Evolutionary conservation across 2,329 filamentous ascomycete genomes (phyloP).

Genomic region (Teratosphaeria viscida): DNA sequence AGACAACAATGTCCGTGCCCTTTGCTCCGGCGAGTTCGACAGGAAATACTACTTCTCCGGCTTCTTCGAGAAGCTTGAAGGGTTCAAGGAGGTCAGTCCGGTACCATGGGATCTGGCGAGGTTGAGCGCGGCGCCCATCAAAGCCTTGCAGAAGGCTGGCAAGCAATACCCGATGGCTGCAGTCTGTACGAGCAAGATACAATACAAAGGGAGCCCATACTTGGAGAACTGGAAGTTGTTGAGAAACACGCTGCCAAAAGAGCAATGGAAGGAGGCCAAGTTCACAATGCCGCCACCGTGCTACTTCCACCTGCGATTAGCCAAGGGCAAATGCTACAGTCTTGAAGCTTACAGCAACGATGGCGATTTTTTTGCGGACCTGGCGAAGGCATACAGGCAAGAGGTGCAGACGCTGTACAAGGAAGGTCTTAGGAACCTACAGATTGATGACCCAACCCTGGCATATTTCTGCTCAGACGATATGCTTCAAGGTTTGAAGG

Average conservation of each 20-base stretch:
- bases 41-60: slow-evolving; percentile 30
- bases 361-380: slow-evolving; percentile 27
- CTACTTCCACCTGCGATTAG: slow-evolving; percentile 29
- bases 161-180: slow-evolving; percentile 30
- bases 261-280: slow-evolving; percentile 27
- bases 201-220: slow-evolving; percentile 25
- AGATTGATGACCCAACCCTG: slow-evolving; percentile 30
- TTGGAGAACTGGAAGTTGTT: slow-evolving; percentile 28
- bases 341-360: slow-evolving; percentile 24
- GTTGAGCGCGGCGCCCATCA: slow-evolving; percentile 26
- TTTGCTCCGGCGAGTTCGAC: slow-evolving; percentile 61
- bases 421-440: slow-evolving; percentile 26
- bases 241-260: slow-evolving; percentile 20
- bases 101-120: slow-evolving; percentile 28
- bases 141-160: slow-evolving; percentile 28
- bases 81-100: slow-evolving; percentile 27
- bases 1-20: slow-evolving; percentile 49
- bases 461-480: slow-evolving; percentile 30
- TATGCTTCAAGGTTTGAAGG: slow-evolving; percentile 24
- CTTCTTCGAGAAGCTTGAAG: slow-evolving; percentile 30
- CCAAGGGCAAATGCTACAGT: slow-evolving; percentile 26
- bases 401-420: slow-evolving; percentile 28
- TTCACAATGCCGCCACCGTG: slow-evolving; percentile 30
- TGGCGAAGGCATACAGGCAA: slow-evolving; percentile 25
- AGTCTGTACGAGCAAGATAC: slow-evolving; percentile 28